A percentile compares a stretch with the other conserved stretches of the same genome.
Conservation (phyloP, 805 yeast species). For the Ogataea glucozyma region DNA sequence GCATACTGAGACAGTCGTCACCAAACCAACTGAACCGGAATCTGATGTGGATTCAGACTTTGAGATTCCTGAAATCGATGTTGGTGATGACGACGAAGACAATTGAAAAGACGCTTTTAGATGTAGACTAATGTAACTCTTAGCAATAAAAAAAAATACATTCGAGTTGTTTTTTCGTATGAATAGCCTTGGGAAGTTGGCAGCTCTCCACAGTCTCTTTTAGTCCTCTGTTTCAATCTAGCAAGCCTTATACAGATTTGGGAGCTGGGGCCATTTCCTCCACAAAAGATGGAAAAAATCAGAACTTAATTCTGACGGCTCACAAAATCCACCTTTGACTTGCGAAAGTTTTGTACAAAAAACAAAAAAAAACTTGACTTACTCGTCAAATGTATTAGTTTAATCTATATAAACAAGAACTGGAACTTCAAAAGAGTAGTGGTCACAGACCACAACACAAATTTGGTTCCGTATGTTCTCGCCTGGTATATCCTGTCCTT, state of each 20-base stretch:
- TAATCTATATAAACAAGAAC: conserved; percentile 7
- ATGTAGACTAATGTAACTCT: conserved; percentile 4
- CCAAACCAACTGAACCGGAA: conserved; percentile 15
- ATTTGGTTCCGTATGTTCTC: no score
- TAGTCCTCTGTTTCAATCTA: conserved; percentile 16
- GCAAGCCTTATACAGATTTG: conserved; percentile 30
- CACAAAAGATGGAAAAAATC: conserved; percentile 5
- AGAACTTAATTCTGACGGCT: conserved; percentile 8
- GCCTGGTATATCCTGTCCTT: conserved; percentile 10
- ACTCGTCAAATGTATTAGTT: conserved; percentile 2
- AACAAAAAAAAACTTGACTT: conserved; percentile 3
- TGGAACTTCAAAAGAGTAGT: neutral
- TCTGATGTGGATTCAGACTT: conserved; percentile 36
- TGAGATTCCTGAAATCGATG: conserved; percentile 39
- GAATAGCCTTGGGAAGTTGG: conserved; percentile 3
- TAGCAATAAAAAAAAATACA: neutral
- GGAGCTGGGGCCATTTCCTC: conserved; percentile 15
- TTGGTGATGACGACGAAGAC: conserved; percentile 32
- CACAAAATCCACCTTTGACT: conserved; percentile 25
- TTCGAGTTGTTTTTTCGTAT: conserved; percentile 8
- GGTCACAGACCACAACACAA: neutral
- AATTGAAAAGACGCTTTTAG: neutral
- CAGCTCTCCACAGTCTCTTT: conserved; percentile 20
- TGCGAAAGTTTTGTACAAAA: conserved; percentile 16
- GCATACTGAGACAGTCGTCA: conserved; percentile 1